phyloP scores from a whole-genome alignment of 768 basidiomycete genomes.

The Epithele typhae region DNA sequence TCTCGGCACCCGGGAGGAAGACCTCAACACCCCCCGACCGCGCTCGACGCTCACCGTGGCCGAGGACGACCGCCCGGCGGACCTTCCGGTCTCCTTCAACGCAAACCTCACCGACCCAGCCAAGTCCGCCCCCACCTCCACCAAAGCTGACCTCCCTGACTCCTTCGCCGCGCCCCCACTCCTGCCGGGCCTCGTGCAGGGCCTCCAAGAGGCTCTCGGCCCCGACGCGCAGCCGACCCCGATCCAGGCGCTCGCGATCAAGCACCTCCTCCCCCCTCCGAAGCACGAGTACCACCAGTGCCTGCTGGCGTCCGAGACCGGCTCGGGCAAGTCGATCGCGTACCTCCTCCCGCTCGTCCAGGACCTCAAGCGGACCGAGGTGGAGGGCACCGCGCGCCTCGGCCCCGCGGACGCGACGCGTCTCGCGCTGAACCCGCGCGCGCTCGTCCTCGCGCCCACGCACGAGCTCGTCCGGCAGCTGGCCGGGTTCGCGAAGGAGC shows the following conservation, averaged over 20 bases:
- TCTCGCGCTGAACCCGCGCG: conserved; percentile 60
- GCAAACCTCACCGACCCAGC: too few species aligned
- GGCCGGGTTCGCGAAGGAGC: conserved; percentile 64
- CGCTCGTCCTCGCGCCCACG: conserved; percentile 80
- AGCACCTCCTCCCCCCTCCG: conserved; percentile 45
- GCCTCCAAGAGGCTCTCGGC: conserved; percentile 56
- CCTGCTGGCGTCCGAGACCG: conserved; percentile 84
- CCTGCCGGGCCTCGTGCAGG: conserved; percentile 56
- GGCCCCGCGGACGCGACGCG: conserved; percentile 4
- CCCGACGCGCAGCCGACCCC: conserved; percentile 57
- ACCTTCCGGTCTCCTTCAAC: too few species aligned
- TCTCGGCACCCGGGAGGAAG: not conserved
- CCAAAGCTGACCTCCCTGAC: conserved; percentile 29
- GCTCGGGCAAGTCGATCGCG: conserved; percentile 89
- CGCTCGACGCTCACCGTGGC: too few species aligned
- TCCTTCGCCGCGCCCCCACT: conserved; percentile 67
- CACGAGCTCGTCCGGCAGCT: conserved; percentile 87
- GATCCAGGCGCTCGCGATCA: conserved; percentile 73
- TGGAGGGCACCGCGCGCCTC: conserved; percentile 11
- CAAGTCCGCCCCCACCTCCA: too few species aligned
- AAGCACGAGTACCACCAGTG: conserved; percentile 40
- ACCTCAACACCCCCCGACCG: too few species aligned
- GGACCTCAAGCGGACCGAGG: conserved; percentile 65
- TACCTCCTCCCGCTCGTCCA: conserved; percentile 85
- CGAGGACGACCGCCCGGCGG: too few species aligned